Base-by-base conservation (phyloP, 2,329 filamentous ascomycete genomes). In the Microcyclospora pomicola region DNA sequence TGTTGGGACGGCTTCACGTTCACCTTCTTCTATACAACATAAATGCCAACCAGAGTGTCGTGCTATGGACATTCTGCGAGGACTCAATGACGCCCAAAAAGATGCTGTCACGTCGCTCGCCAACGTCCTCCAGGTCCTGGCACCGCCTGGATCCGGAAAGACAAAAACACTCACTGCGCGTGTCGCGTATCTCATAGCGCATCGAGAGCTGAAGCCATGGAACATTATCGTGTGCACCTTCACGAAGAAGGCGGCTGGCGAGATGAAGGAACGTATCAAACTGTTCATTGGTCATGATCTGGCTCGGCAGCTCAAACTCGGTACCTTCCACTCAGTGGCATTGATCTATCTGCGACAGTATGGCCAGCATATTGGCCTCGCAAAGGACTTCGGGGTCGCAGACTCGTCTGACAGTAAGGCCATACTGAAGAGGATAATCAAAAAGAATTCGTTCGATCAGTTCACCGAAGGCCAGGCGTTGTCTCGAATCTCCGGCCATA, bases 211-310 rank as follows among this genome's bases (percentile, higher is more conserved):
- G 49, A 72, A 75, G 40, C 88, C 88, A 52, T 77, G 82, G 64
- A 85, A 95, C 63, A 77, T 96, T 51, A 78, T 98, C 42, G 88
- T 95, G 42, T 91, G 88, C 44, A 96, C 88, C 0, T 98, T 98
- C 56, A 98, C 91, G 2, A 86, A 94, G 58, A 96, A 96, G 59
- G 87, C 91, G 1, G 84, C 87, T 13, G 74, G 72, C 13, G 88
- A 96, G 64, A 98, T 98, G 88, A 85, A 86, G 52, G 77, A 85
- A 53, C 75, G 88, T 6, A 83, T 96, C 40, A 76, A 78, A 0
- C 79, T 72, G 41, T 71, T 83, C n/a, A 69, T 96, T n/a, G 86
- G 86, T 1, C 72, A 80, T 42, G 78, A 78, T 5, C 64, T 78
- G 12, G 82, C 86, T 54, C 77, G 72, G 38, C 82, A 77, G 51